Percentiles rank a stretch among this genome's conserved stretches.
Conservation (phyloP, 1,139 yeast genomes). For the Geotrichum fermentans region DNA sequence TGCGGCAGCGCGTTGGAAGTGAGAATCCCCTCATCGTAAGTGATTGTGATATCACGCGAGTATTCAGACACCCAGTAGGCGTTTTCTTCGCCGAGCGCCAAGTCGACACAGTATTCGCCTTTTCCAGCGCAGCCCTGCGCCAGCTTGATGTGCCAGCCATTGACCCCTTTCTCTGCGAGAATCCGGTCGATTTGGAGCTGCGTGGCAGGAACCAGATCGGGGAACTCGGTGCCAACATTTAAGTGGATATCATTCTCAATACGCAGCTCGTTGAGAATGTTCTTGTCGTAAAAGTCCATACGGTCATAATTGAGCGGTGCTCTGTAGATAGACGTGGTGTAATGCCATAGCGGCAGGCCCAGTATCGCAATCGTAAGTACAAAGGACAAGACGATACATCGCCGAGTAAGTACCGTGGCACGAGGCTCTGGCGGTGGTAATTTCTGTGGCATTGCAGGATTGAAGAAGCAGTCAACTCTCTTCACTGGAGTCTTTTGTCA, state of each 20-base stretch:
- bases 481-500: not conserved
- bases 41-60: conserved; percentile 45
- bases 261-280: conserved; percentile 39
- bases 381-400: conserved; percentile 24
- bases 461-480: not conserved
- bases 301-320: conserved; percentile 63
- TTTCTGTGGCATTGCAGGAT: not conserved
- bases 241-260: conserved; percentile 57
- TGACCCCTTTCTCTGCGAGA: conserved; percentile 28
- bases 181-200: conserved; percentile 41
- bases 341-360: conserved; percentile 73
- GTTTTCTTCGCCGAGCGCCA: conserved; percentile 35
- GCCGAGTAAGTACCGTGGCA: conserved; percentile 4
- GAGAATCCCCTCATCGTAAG: conserved; percentile 47
- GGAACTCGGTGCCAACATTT: conserved; percentile 34
- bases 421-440: conserved; percentile 11
- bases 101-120: conserved; percentile 25
- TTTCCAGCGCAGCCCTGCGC: conserved; percentile 11
- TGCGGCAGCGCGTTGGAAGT: conserved; percentile 58
- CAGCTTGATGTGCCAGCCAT: conserved; percentile 26
- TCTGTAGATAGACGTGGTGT: conserved; percentile 67
- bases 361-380: conserved; percentile 44
- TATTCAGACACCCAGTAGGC: conserved; percentile 36
- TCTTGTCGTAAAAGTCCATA: conserved; percentile 43
- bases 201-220: conserved; percentile 45